Base-by-base conservation (phyloP, 78 protist species). In the Capsaspora owczarzaki region DNA sequence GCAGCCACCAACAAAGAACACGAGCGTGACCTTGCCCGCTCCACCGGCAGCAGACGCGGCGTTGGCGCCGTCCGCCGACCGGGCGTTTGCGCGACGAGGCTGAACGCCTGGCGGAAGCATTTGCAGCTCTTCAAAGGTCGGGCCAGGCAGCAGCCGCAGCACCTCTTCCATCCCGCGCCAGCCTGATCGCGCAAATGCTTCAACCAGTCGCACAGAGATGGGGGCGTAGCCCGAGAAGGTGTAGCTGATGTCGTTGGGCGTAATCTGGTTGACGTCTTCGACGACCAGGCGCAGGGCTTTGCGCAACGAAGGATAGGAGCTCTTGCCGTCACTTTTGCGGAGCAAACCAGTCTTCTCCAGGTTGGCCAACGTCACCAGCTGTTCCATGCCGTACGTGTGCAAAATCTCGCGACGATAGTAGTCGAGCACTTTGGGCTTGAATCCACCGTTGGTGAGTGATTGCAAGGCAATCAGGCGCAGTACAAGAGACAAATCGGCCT, bases 211-310 rank as follows among this genome's bases (percentile, higher is more conserved):
- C 31, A 87, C 71, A 25, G 85, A 74, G n/a, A 92, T 40, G 5
- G 96, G 96, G 12, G 93, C 91, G 83, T 92, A 93, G 31, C 96
- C 96, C 8, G 89, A 51, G 79, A 33, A 86, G 33, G 60, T 75
- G 66, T 85, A 87, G 16, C 79, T 31, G 37, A 74, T 14, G 66
- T 88, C 91, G 8, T 29, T 22, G 38, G 91, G 91, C 25, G 23
- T 49, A 27, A 20, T 2, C 35, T 80, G 84, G 40, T 76, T 42
- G 47, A 87, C 33, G 74, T 92, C 91, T 4, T 90, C 93, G 25
- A n/a, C 74, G 22, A 87, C 47, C n/a, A 92, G 68, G 41, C 38
- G 41, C 43, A 89, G 19, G 8, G 66, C 2, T 25, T 60, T 60
- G 66, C 66, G 66, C 31, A 60, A 12, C 22, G 6, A 16, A 19